These are phyloP conservation scores for Sporisorium reilianum DNA, from an alignment of 1,284 basidiomycete species.

Conservation along the genomic window DNA sequence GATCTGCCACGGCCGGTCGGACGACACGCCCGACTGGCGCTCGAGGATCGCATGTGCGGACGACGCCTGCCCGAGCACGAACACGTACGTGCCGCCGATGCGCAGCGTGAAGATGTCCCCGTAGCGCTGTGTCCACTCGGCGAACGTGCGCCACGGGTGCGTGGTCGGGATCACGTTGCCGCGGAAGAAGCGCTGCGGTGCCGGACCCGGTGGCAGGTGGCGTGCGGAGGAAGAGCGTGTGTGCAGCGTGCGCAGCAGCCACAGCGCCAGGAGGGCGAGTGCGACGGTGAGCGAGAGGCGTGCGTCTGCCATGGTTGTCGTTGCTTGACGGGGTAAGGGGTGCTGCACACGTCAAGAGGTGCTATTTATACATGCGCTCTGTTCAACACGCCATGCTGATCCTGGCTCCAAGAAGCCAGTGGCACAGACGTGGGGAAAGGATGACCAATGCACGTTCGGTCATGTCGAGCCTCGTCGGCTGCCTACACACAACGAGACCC, in stretches of 20 bases:
- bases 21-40: conserved; percentile 14
- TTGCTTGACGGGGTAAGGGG: too few relatives aligned
- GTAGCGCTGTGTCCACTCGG: conserved; percentile 39
- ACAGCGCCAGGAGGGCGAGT: not conserved
- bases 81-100: conserved; percentile 20
- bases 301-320: not conserved
- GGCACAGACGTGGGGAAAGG: too few relatives aligned
- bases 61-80: conserved; percentile 31
- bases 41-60: conserved; percentile 40
- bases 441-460: too few relatives aligned
- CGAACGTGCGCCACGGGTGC: conserved; percentile 39
- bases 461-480: too few relatives aligned
- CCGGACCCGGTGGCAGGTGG: conserved; percentile 26
- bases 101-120: conserved; percentile 39
- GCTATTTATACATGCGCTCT: too few relatives aligned
- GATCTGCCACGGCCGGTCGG: conserved; percentile 30
- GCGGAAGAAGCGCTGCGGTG: not conserved
- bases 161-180: conserved; percentile 25
- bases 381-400: too few relatives aligned
- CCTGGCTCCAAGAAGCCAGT: too few relatives aligned
- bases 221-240: not conserved
- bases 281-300: not conserved
- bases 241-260: not conserved
- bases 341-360: too few relatives aligned
- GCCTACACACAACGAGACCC: too few relatives aligned